Evolutionary conservation across 257 asterid species (phyloP).

Genomic region (Solanum bulbocastanum): DNA sequence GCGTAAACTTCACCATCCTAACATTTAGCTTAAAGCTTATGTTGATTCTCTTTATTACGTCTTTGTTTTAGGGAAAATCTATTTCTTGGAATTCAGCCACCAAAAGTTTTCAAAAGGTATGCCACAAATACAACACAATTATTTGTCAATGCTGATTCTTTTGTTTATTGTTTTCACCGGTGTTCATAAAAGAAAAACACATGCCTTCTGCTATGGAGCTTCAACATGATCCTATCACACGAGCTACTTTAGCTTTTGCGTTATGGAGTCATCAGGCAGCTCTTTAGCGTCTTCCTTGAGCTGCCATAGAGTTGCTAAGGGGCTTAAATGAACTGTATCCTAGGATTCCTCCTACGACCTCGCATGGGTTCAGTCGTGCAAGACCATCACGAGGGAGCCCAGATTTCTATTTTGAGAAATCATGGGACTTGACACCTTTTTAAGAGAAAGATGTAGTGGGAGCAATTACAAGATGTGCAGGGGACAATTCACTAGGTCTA

Average conservation of each 20-base stretch:
- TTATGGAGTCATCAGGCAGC: not conserved
- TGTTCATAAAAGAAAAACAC: not conserved
- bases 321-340: not conserved
- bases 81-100: not conserved
- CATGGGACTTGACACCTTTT: not conserved
- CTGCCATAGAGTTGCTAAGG: not conserved
- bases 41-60: not conserved
- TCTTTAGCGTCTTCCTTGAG: not conserved
- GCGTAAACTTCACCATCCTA: not conserved
- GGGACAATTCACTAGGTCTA: not conserved
- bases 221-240: not conserved
- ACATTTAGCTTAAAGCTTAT: not conserved
- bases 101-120: slow-evolving; percentile 36
- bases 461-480: not conserved
- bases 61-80: not conserved
- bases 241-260: not conserved
- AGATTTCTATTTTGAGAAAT: too few relatives aligned
- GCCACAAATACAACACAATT: not conserved
- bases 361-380: too few relatives aligned
- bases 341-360: not conserved
- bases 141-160: not conserved
- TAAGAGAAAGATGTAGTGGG: not conserved
- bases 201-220: not conserved
- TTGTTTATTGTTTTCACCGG: not conserved
- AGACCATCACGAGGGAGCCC: too few relatives aligned